A percentile compares a stretch with the other conserved stretches of the same genome.
Evolutionary conservation across 768 basidiomycete genomes (phyloP).

Genomic region (Leccinellum luteum): DNA sequence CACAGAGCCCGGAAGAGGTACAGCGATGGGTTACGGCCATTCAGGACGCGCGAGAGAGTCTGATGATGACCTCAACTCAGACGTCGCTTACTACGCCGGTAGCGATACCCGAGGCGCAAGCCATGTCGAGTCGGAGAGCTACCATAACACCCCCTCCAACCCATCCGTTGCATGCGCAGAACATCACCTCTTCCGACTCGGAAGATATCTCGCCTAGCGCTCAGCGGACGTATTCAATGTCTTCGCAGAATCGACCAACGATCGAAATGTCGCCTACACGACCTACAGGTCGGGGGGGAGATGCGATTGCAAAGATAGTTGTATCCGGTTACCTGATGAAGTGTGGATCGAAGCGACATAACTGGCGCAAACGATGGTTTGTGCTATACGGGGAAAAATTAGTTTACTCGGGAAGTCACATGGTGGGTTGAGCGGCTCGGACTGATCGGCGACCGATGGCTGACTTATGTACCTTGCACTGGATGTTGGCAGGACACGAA

Average conservation of each 20-base stretch:
- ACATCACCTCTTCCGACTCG: conserved; percentile 74
- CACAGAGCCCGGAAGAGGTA: conserved; percentile 67
- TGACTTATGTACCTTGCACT: conserved; percentile 7
- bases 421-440: conserved; percentile 57
- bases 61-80: conserved; percentile 62
- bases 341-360: conserved; percentile 87
- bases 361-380: conserved; percentile 98
- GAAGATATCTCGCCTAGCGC: conserved; percentile 61
- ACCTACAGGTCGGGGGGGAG: conserved; percentile 37
- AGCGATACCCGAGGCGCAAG: conserved; percentile 43
- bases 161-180: conserved; percentile 40
- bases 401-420: conserved; percentile 89
- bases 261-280: conserved; percentile 46
- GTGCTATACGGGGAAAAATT: conserved; percentile 86
- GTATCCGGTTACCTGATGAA: conserved; percentile 94
- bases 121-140: conserved; percentile 26
- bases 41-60: conserved; percentile 66
- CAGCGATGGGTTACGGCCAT: conserved; percentile 82
- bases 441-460: conserved; percentile 9
- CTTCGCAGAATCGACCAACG: conserved; percentile 44
- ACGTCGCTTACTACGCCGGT: conserved; percentile 52
- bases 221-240: conserved; percentile 40
- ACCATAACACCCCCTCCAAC: conserved; percentile 48
- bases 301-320: conserved; percentile 70
- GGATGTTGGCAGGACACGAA: conserved; percentile 70